Evolutionary conservation across 1,284 basidiomycete genomes (phyloP).

Genomic region (Irpex sp.): DNA sequence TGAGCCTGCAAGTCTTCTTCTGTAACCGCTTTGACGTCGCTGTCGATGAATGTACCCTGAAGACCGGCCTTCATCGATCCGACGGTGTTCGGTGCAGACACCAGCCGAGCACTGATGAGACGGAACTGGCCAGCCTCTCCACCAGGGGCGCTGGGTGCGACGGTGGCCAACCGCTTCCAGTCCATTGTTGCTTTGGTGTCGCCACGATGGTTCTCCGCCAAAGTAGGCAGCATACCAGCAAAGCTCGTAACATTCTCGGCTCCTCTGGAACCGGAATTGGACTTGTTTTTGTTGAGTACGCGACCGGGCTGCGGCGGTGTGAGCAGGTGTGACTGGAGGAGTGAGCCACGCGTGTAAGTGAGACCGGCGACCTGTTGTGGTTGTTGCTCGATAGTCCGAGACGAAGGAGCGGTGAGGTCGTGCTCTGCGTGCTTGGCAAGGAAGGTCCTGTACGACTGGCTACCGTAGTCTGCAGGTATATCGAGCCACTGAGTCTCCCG

Average conservation of each 20-base stretch:
- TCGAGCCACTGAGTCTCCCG: neutral
- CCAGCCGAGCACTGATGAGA: constrained; percentile 22
- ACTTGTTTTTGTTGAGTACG: constrained; percentile 34
- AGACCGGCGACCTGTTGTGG: constrained; percentile 66
- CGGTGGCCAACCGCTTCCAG: constrained; percentile 12
- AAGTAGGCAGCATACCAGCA: constrained; percentile 25
- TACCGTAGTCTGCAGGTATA: neutral
- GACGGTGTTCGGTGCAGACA: constrained; percentile 29
- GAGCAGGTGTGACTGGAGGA: constrained; percentile 50
- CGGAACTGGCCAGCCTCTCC: constrained; percentile 23
- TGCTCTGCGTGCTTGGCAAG: constrained; percentile 22
- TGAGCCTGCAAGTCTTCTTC: constrained; percentile 13
- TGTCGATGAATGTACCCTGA: constrained; percentile 13
- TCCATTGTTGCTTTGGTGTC: constrained; percentile 7
- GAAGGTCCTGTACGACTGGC: constrained; percentile 28
- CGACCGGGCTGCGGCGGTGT: constrained; percentile 56
- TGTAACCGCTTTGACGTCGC: constrained; percentile 13
- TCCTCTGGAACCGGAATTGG: neutral
- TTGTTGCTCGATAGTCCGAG: constrained; percentile 51
- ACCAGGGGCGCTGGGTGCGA: constrained; percentile 4
- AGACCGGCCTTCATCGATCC: constrained; percentile 20
- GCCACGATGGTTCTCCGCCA: constrained; percentile 11
- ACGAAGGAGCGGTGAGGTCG: constrained; percentile 22
- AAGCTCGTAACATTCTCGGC: constrained; percentile 20
- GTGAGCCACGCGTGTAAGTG: constrained; percentile 49